These are phyloP conservation scores for Meripilus lineatus DNA, from an alignment of 1,284 basidiomycete species.

Conservation along the genomic window DNA sequence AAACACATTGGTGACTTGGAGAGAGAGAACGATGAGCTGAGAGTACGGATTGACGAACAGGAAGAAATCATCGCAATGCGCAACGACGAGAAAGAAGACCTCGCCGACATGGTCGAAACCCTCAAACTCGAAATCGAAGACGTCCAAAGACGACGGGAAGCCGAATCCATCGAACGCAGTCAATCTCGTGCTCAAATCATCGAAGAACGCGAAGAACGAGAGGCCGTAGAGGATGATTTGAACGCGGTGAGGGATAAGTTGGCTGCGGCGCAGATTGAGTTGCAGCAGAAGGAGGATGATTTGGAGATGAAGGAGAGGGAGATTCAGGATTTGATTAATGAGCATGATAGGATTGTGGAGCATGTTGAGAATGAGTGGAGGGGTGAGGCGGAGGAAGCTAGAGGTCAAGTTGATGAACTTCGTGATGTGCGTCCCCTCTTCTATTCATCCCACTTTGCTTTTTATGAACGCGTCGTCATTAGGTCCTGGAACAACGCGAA, in stretches of 20 bases:
- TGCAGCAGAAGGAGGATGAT: conserved; percentile 80
- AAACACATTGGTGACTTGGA: conserved; percentile 54
- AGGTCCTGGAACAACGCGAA: conserved; percentile 74
- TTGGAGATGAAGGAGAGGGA: conserved; percentile 69
- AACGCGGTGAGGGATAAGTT: conserved; percentile 71
- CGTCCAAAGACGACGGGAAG: conserved; percentile 52
- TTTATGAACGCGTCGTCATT: too few species aligned
- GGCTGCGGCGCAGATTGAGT: conserved; percentile 72
- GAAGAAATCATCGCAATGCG: conserved; percentile 47
- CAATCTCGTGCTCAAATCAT: conserved; percentile 64
- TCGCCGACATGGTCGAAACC: conserved; percentile 58
- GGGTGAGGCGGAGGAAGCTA: conserved; percentile 69
- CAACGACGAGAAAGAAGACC: conserved; percentile 69
- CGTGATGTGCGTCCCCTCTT: conserved; percentile 52
- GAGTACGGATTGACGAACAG: conserved; percentile 54
- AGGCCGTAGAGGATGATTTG: conserved; percentile 69
- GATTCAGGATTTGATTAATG: conserved; percentile 61
- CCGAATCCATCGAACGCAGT: conserved; percentile 61
- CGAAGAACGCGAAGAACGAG: conserved; percentile 65
- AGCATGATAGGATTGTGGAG: conserved; percentile 64
- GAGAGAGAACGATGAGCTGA: conserved; percentile 60
- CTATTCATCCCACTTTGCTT: conserved; percentile 5
- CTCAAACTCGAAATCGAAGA: conserved; percentile 68
- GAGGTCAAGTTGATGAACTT: conserved; percentile 66
- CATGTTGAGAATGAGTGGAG: conserved; percentile 74